phyloP scores from a whole-genome alignment of 2,329 filamentous ascomycete genomes.

The Exophiala bonariae region DNA sequence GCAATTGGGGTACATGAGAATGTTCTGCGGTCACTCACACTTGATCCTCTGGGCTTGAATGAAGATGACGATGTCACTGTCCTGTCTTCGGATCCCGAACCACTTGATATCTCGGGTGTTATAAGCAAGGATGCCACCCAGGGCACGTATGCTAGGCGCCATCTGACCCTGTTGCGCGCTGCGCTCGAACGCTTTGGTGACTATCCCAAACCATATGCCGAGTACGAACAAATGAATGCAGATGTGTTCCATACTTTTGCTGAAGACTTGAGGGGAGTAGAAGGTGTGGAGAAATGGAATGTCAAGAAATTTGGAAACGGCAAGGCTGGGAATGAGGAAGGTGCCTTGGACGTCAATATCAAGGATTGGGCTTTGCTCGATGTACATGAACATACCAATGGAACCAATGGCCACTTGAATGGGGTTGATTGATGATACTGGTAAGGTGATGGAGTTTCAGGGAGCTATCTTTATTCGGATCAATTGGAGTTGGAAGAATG shows the following conservation, averaged over 20 bases:
- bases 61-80: slow-evolving; percentile 13
- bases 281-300: slow-evolving; percentile 51
- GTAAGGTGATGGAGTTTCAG: no score
- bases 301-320: slow-evolving; percentile 46
- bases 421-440: background rate
- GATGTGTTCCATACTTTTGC: background rate
- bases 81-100: slow-evolving; percentile 7
- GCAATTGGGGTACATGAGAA: slow-evolving; percentile 31
- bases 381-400: no score
- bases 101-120: slow-evolving; percentile 25
- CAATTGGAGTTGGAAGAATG: no score
- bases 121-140: slow-evolving; percentile 27
- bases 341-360: background rate
- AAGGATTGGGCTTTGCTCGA: background rate
- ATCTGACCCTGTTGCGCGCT: slow-evolving; percentile 41
- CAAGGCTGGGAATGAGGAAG: slow-evolving; percentile 41
- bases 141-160: slow-evolving; percentile 35
- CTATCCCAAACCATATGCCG: slow-evolving; percentile 48
- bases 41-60: slow-evolving; percentile 2
- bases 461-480: no score
- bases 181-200: slow-evolving; percentile 40
- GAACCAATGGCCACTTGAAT: background rate
- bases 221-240: slow-evolving; percentile 49
- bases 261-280: slow-evolving; percentile 22
- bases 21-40: slow-evolving; percentile 21